Evolutionary conservation across 441 rosid species (phyloP).

Genomic region (Corymbia calophylla): DNA sequence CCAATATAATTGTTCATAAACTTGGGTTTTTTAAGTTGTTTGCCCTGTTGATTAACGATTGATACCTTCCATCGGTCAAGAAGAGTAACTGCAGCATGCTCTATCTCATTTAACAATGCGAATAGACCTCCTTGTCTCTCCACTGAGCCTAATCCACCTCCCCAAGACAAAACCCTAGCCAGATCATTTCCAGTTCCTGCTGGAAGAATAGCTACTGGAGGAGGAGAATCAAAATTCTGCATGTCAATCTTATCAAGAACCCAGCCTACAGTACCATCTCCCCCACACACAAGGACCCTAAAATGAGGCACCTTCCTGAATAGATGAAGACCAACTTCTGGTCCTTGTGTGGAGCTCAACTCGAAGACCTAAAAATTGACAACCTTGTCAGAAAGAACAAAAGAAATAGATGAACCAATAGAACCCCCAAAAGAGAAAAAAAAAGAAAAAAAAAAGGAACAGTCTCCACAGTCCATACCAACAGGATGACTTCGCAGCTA

Average conservation of each 20-base stretch:
- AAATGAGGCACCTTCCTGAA: conserved; percentile 95
- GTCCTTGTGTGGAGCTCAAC: conserved; percentile 81
- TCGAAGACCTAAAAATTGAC: conserved; percentile 57
- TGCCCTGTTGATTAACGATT: conserved; percentile 61
- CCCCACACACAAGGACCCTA: conserved; percentile 95
- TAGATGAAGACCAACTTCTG: conserved; percentile 85
- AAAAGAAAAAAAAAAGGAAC: neutral
- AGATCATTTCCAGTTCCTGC: conserved; percentile 99
- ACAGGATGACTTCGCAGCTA: neutral
- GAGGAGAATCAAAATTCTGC: conserved; percentile 93
- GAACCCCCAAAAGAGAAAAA: neutral
- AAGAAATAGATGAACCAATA: neutral
- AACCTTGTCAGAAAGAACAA: conserved; percentile 1
- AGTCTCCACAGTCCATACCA: neutral
- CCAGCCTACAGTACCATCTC: conserved; percentile 99
- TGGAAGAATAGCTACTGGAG: conserved; percentile 97
- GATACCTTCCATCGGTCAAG: conserved; percentile 96
- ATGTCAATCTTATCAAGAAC: conserved; percentile 86
- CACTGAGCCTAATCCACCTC: conserved; percentile 88
- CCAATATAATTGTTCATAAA: conserved; percentile 98
- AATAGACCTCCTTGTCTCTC: conserved; percentile 95
- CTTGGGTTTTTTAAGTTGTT: conserved; percentile 65
- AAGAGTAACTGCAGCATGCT: conserved; percentile 93
- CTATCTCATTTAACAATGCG: conserved; percentile 69
- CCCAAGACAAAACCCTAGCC: conserved; percentile 93